Evolutionary conservation across 2,329 filamentous ascomycete genomes (phyloP).

Genomic region (Trichoderma citrinoviride): DNA sequence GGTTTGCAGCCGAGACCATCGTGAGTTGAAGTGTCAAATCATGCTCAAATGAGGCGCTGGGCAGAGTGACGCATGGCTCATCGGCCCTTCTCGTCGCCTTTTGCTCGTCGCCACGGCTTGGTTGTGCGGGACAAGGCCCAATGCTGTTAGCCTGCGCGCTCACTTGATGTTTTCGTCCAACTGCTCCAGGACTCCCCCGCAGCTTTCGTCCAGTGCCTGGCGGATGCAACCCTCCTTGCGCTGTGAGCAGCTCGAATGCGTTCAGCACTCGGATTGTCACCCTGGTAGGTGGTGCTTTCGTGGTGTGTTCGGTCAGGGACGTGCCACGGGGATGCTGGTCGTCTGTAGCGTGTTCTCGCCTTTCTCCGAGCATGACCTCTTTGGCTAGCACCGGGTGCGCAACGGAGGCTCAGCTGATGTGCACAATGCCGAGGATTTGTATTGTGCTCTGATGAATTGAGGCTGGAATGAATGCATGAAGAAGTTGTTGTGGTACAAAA

Average conservation of each 20-base stretch:
- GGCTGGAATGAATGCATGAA: neutral
- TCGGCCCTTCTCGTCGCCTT: slow-evolving; percentile 20
- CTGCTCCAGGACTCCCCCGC: slow-evolving; percentile 5
- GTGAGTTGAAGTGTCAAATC: neutral
- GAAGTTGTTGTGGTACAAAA: neutral
- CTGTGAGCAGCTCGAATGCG: neutral
- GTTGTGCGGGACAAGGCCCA: slow-evolving; percentile 1
- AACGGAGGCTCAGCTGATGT: neutral
- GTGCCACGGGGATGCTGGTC: neutral
- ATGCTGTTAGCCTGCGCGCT: neutral
- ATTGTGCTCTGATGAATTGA: neutral
- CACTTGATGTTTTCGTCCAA: neutral
- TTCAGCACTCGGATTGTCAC: neutral
- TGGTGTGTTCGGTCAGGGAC: slow-evolving; percentile 3
- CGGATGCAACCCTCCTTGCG: slow-evolving; percentile 10
- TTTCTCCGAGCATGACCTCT: slow-evolving; percentile 1
- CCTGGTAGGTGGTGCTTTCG: neutral
- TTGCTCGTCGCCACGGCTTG: slow-evolving; percentile 6
- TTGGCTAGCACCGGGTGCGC: slow-evolving; percentile 3
- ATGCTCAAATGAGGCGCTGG: neutral
- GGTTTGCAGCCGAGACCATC: neutral
- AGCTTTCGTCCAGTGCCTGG: slow-evolving; percentile 13
- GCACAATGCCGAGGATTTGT: neutral
- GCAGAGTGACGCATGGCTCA: slow-evolving; percentile 12
- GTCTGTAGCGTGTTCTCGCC: neutral